Evolutionary conservation across 345 rosid species (phyloP).

Genomic region (Schrenkiella parvula): DNA sequence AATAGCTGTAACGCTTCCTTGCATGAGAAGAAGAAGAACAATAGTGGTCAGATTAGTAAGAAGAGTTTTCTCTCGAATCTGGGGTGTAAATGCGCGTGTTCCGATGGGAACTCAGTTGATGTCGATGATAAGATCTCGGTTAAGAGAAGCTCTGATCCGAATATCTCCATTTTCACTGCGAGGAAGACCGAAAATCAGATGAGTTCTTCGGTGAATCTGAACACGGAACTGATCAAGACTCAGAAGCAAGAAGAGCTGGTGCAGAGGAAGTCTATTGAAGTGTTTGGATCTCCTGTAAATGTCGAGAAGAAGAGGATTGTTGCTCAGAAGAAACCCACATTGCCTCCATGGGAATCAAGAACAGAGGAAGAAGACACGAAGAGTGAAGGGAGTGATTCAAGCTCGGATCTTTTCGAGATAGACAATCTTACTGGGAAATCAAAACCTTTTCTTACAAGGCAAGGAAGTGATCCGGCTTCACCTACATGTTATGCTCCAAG

Average conservation of each 20-base stretch:
- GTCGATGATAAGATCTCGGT: constrained; percentile 22
- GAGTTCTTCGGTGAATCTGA: constrained; percentile 5
- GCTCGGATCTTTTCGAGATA: constrained; percentile 87
- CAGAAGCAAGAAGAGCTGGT: constrained; percentile 28
- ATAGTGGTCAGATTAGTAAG: constrained; percentile 23
- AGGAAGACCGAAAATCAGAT: constrained; percentile 7
- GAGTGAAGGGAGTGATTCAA: constrained; percentile 59
- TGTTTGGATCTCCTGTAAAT: constrained; percentile 51
- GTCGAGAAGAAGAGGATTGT: constrained; percentile 31
- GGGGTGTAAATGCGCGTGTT: constrained; percentile 62
- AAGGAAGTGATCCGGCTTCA: constrained; percentile 52
- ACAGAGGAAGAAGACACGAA: constrained; percentile 29
- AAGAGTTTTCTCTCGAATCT: constrained; percentile 53
- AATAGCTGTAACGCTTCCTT: constrained; percentile 24
- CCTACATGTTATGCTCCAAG: constrained; percentile 81
- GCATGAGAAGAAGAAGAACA: constrained; percentile 23
- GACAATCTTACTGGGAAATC: constrained; percentile 61
- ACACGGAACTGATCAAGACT: constrained; percentile 15
- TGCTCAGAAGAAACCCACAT: constrained; percentile 43
- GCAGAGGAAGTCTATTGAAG: constrained; percentile 51
- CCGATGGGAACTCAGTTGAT: constrained; percentile 54
- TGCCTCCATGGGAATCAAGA: constrained; percentile 42
- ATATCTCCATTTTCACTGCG: constrained; percentile 23
- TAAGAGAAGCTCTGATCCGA: constrained; percentile 29
- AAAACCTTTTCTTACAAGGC: constrained; percentile 49